These are phyloP conservation scores for Rhipidocladum racemiflorum DNA, from an alignment of 176 grass and related monocot species.

Conservation along the genomic window DNA sequence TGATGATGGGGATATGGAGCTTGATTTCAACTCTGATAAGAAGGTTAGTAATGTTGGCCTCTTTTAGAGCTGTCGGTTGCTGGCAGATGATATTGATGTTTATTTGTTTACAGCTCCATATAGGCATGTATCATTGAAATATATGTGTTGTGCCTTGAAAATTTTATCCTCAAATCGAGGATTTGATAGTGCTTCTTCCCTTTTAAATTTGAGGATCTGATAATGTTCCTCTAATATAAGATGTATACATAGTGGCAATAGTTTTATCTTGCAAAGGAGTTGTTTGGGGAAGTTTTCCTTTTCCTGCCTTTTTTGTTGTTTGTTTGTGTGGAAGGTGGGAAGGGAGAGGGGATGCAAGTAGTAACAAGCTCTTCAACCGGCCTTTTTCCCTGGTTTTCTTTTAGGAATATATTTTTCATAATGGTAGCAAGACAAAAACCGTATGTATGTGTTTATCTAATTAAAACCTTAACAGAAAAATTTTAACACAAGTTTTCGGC, in stretches of 20 bases:
- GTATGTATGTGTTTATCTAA: neutral
- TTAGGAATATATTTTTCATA: neutral
- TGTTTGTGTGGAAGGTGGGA: neutral
- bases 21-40: slow-evolving; percentile 78
- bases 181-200: neutral
- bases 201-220: neutral
- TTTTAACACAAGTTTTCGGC: neutral
- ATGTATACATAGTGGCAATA: neutral
- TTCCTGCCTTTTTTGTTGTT: neutral
- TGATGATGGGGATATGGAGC: slow-evolving; percentile 92
- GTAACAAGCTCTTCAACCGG: neutral
- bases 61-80: slow-evolving; percentile 12
- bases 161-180: neutral
- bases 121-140: neutral
- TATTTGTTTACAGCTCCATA: slow-evolving; percentile 20
- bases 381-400: neutral
- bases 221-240: neutral
- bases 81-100: neutral
- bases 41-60: slow-evolving; percentile 54
- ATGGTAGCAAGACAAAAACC: neutral
- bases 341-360: slow-evolving; percentile 2
- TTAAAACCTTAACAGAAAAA: neutral
- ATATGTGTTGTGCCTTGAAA: neutral
- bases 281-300: neutral
- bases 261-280: neutral